Conservation (phyloP, 2,329 filamentous ascomycete species). For the Fusarium aywerte region DNA sequence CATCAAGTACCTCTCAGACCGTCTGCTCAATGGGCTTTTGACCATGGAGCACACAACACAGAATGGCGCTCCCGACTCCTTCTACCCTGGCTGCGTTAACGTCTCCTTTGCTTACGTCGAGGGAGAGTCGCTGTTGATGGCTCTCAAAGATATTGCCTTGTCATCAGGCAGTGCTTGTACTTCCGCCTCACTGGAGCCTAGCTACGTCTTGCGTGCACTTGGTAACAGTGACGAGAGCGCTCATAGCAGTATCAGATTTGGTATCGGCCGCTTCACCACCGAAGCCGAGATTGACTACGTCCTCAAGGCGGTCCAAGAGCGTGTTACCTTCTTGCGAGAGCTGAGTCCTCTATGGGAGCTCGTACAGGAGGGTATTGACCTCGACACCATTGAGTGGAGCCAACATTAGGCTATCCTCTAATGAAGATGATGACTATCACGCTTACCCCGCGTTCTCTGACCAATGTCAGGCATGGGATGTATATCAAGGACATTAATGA, state of each 20-base stretch:
- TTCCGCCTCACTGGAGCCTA: slow-evolving; percentile 94
- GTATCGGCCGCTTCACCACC: slow-evolving; percentile 96
- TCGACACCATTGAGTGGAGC: slow-evolving; percentile 98
- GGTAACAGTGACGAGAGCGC: slow-evolving; percentile 98
- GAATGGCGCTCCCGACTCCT: slow-evolving; percentile 84
- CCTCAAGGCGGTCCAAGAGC: slow-evolving; percentile 88
- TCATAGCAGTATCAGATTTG: slow-evolving; percentile 97
- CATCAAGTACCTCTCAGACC: slow-evolving; percentile 83
- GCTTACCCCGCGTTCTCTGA: not conserved
- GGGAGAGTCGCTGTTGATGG: slow-evolving; percentile 97
- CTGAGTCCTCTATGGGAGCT: slow-evolving; percentile 97
- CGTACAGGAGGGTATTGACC: slow-evolving; percentile 94
- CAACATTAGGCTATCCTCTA: slow-evolving; percentile 74
- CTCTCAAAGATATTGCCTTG: slow-evolving; percentile 95
- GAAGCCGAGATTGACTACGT: slow-evolving; percentile 97
- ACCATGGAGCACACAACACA: slow-evolving; percentile 90
- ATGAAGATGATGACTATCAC: slow-evolving; percentile 8
- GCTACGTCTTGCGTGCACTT: slow-evolving; percentile 92
- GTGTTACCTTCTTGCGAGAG: slow-evolving; percentile 92
- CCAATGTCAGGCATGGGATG: not conserved
- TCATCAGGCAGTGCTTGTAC: slow-evolving; percentile 98
- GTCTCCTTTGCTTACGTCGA: slow-evolving; percentile 99
- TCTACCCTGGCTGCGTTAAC: slow-evolving; percentile 97
- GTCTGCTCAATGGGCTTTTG: slow-evolving; percentile 83
- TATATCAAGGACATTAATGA: slow-evolving; percentile 22